Conservation (phyloP, 352 stramenopile species). For the Globisporangium takayamanum region DNA sequence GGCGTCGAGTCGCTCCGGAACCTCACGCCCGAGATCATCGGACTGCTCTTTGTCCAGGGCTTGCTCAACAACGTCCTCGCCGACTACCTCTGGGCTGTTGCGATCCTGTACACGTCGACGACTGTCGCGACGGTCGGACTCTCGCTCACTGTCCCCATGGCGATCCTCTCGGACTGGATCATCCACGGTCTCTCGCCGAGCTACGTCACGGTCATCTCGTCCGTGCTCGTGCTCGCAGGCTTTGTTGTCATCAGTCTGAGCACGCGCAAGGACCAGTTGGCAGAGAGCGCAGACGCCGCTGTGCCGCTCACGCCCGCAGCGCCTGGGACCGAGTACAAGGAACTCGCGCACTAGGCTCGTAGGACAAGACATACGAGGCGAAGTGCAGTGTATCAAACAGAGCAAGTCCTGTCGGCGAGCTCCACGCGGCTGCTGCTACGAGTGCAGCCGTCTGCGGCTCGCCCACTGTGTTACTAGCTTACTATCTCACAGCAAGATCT, state of each 20-base stretch:
- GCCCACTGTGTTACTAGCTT: neutral
- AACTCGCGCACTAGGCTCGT: slow-evolving; percentile 20
- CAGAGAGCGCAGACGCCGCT: slow-evolving; percentile 1
- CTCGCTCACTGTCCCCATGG: slow-evolving; percentile 95
- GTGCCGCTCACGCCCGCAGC: slow-evolving; percentile 20
- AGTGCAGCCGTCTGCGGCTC: slow-evolving; percentile 6
- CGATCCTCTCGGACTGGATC: slow-evolving; percentile 88
- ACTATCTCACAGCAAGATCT: slow-evolving; percentile 92
- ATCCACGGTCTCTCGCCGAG: slow-evolving; percentile 49
- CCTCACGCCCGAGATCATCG: slow-evolving; percentile 72
- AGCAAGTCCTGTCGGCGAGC: neutral
- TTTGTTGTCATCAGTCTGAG: slow-evolving; percentile 63
- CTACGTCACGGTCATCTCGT: slow-evolving; percentile 49
- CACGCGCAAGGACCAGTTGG: slow-evolving; percentile 14
- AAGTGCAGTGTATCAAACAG: too few relatives aligned
- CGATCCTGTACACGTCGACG: slow-evolving; percentile 93
- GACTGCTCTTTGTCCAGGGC: slow-evolving; percentile 84
- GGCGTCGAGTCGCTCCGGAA: slow-evolving; percentile 59
- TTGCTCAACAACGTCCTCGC: slow-evolving; percentile 94
- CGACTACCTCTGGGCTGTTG: slow-evolving; percentile 94
- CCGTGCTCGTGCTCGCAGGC: slow-evolving; percentile 58
- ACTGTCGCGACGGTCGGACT: slow-evolving; percentile 96
- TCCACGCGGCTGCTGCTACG: slow-evolving; percentile 3
- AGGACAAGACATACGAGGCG: neutral
- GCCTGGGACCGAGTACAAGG: slow-evolving; percentile 23